phyloP scores from a whole-genome alignment of 257 asterid species.

The Galeopsis tetrahit region DNA sequence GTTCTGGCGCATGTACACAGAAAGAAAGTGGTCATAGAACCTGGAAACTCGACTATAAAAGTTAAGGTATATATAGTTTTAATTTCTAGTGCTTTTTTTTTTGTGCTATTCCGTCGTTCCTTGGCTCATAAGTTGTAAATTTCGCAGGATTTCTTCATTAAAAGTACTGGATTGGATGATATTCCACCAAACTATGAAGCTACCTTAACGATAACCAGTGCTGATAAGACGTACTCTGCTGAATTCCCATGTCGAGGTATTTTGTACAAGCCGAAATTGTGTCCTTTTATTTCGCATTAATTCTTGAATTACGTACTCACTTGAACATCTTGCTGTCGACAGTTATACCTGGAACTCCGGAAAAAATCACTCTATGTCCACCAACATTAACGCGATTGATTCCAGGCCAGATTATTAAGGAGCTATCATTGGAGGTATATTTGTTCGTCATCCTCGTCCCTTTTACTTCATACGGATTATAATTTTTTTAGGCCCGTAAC shows the following conservation, averaged over 20 bases:
- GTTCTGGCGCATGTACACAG: constrained; percentile 32
- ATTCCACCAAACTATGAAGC: constrained; percentile 61
- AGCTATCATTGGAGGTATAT: too few species aligned
- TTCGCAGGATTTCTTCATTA: constrained; percentile 45
- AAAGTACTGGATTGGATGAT: constrained; percentile 45
- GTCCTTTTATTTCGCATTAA: neutral
- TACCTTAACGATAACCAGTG: constrained; percentile 39
- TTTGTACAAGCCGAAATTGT: neutral
- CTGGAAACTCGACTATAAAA: constrained; percentile 35
- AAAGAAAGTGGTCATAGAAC: constrained; percentile 36
- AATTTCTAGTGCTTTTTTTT: too few species aligned
- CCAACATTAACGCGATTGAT: too few species aligned
- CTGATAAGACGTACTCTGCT: constrained; percentile 39
- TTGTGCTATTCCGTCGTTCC: too few species aligned
- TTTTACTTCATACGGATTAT: too few species aligned
- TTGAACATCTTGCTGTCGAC: constrained; percentile 3
- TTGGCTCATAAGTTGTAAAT: neutral
- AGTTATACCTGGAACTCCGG: too few species aligned
- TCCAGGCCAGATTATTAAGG: too few species aligned
- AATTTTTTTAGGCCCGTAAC: neutral
- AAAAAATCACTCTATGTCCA: too few species aligned
- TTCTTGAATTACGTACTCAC: constrained; percentile 26
- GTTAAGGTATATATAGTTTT: too few species aligned
- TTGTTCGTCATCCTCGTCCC: too few species aligned
- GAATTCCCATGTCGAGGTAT: constrained; percentile 39